Conservation (phyloP, 1,284 basidiomycete genomes). For the Fomitopsis betulina region DNA sequence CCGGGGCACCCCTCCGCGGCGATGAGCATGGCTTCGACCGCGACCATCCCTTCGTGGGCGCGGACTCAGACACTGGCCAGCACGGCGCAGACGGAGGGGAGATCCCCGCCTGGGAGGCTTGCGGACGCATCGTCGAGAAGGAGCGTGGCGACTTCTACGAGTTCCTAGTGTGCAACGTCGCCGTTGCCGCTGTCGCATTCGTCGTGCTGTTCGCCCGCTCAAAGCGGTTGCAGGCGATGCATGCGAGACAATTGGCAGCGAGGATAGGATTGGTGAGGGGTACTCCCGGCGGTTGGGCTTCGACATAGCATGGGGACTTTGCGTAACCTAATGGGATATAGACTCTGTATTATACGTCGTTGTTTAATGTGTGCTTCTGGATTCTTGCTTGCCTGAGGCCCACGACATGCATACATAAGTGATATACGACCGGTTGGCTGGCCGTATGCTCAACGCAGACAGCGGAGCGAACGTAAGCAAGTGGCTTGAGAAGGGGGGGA, state of each 20-base stretch:
- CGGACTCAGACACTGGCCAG: neutral
- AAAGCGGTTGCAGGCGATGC: constrained; percentile 61
- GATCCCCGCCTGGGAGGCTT: constrained; percentile 84
- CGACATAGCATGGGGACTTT: neutral
- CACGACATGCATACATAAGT: too few relatives aligned
- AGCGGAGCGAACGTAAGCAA: too few relatives aligned
- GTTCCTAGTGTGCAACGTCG: constrained; percentile 78
- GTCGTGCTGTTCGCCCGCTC: constrained; percentile 64
- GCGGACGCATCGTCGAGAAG: constrained; percentile 73
- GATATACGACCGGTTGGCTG: too few relatives aligned
- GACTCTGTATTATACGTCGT: neutral
- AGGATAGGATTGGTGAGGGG: constrained; percentile 62
- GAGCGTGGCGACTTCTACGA: constrained; percentile 86
- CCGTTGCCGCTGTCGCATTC: constrained; percentile 66
- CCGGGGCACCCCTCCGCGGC: constrained; percentile 4
- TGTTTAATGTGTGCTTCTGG: neutral
- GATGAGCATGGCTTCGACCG: constrained; percentile 14
- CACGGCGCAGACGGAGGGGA: constrained; percentile 43
- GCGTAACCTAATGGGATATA: neutral
- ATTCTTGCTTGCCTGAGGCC: too few relatives aligned
- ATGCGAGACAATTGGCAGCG: constrained; percentile 79
- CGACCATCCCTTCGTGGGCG: neutral
- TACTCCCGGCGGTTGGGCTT: constrained; percentile 21
- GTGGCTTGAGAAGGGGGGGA: too few relatives aligned
- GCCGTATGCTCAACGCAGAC: too few relatives aligned